Evolutionary conservation across 1,139 yeast species (phyloP), one percentile per base, ranked within the genome.

Genomic region (Saccharomyces hybrid): DNA sequence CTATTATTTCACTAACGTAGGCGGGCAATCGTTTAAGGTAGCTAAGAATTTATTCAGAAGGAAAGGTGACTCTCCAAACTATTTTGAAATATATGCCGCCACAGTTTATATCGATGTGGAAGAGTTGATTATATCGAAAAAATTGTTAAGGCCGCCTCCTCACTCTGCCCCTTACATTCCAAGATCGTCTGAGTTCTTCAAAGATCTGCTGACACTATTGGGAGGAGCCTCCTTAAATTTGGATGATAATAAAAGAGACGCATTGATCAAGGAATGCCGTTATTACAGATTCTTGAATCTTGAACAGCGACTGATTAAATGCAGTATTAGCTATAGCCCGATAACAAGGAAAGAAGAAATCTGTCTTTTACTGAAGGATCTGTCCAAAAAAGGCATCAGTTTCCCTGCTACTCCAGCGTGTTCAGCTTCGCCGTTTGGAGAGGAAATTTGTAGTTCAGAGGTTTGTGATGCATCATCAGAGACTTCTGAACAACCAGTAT

Each of bases 61-160:
- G 6, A 76, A 80, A 2, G 96, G 96, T 0, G 88, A 90, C 67
- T 67, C 71, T 50, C 95, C 95, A 5, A 90, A 90, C 69, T 88
- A 78, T 68, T 87, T 90, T 70, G 79, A 88, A 13, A 73, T 88
- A 25, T 78, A 85, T 5, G 77, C 77, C 60, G 79, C 80, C 50
- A 70, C 81, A 6, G 64, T 81, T 42, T 74, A 82, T 57, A 70
- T 72, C 11, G 83, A 82, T 57, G 77, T 80, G 20, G 69, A 74
- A 48, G 61, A 69, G 7, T 57, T 75, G 2, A 74, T 78, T 50
- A 71, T 75, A 50, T 56, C 66, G n/a, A 73, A 72, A 51, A 72
- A 75, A 42, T 70, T 84, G 57, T 68, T 86, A 9, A 73, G 96
- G 42, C 97, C 97, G 0, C 95, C 96, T 4, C 88, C 95, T 6